A percentile compares a stretch with the other conserved stretches of the same genome.
Conservation (phyloP, 2,329 filamentous ascomycete species). For the Fusarium duplospermum region DNA sequence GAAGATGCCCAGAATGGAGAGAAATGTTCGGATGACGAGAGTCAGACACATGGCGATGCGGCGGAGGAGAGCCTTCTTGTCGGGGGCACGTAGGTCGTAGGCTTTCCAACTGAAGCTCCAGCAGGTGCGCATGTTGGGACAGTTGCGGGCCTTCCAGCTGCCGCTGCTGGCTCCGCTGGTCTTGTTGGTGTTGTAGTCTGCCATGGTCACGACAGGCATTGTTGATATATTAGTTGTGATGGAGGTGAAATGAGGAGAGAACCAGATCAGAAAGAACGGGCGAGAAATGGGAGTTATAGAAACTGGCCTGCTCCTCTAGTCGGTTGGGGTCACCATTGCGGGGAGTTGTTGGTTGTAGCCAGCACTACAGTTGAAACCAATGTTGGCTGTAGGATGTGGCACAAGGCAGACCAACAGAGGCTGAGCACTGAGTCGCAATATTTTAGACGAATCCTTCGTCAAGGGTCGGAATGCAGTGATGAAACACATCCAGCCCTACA, state of each 20-base stretch:
- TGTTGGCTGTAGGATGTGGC: background rate
- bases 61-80: background rate
- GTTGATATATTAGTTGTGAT: background rate
- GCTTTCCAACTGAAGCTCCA: background rate
- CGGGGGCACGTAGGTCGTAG: background rate
- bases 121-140: background rate
- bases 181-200: background rate
- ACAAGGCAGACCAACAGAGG: background rate
- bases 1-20: background rate
- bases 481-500: background rate
- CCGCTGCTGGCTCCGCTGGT: background rate
- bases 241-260: background rate
- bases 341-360: background rate
- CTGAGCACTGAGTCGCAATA: background rate
- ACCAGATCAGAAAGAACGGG: background rate
- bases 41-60: background rate
- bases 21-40: background rate
- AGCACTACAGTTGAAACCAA: background rate
- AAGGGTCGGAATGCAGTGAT: background rate
- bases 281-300: background rate
- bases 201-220: background rate
- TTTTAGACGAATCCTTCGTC: background rate
- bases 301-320: background rate
- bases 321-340: background rate
- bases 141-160: background rate